These are phyloP conservation scores for Cenchrus americanus DNA, from an alignment of 176 grass and related monocot species.

Conservation along the genomic window DNA sequence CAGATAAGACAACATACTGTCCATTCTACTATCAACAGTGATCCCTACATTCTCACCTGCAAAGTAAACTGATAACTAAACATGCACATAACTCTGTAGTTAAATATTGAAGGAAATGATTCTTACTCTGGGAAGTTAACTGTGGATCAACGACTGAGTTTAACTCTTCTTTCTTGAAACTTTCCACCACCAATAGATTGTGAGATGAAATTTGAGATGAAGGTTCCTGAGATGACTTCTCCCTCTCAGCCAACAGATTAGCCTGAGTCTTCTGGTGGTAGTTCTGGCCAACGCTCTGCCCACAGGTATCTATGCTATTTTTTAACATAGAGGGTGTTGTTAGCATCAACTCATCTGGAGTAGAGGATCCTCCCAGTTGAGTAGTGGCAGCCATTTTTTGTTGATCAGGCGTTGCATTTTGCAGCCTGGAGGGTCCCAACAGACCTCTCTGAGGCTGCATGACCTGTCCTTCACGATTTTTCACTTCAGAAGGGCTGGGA, in stretches of 20 bases:
- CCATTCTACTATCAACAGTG: slow-evolving; percentile 64
- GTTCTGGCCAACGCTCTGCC: slow-evolving; percentile 37
- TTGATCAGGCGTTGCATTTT: slow-evolving; percentile 28
- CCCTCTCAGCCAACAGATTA: slow-evolving; percentile 44
- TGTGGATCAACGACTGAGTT: slow-evolving; percentile 36
- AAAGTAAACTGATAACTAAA: slow-evolving; percentile 54
- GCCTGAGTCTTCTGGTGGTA: slow-evolving; percentile 41
- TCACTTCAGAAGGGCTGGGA: slow-evolving; percentile 35
- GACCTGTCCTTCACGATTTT: slow-evolving; percentile 35
- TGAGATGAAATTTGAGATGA: slow-evolving; percentile 46
- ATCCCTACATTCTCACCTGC: slow-evolving; percentile 57
- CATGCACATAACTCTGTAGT: slow-evolving; percentile 23
- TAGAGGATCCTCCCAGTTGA: slow-evolving; percentile 16
- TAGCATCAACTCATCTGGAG: slow-evolving; percentile 46
- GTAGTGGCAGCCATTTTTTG: slow-evolving; percentile 36
- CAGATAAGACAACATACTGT: slow-evolving; percentile 76
- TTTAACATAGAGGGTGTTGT: slow-evolving; percentile 45
- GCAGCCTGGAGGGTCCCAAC: slow-evolving; percentile 35
- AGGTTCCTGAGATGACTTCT: slow-evolving; percentile 49
- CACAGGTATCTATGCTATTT: slow-evolving; percentile 31
- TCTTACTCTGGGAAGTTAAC: slow-evolving; percentile 67
- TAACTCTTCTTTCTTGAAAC: slow-evolving; percentile 54
- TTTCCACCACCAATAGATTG: slow-evolving; percentile 13
- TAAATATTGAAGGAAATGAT: slow-evolving; percentile 22
- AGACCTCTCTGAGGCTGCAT: slow-evolving; percentile 40